Base-by-base conservation (phyloP, 164 flowering plant species). In the Akebia trifoliata region DNA sequence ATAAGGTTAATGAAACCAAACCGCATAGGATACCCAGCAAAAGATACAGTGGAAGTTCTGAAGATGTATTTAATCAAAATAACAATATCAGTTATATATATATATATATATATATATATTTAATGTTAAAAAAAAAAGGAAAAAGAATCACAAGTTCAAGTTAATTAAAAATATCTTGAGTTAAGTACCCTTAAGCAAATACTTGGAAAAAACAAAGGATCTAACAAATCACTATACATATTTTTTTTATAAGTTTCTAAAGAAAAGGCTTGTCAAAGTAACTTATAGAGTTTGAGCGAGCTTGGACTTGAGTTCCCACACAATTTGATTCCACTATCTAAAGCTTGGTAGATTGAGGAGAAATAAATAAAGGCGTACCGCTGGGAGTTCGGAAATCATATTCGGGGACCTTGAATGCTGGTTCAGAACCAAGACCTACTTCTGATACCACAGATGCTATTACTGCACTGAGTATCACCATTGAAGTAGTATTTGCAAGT, bases 11-110 rank as follows among this genome's bases (percentile, higher is more conserved):
- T 9, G 95, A 86, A 26, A 92, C 89, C 77, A 92, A 59, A 56
- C 98, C 98, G 50, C 96, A 92, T 22, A 92, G 66, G 37, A 80
- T 49, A 47, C 98, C 98, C 82, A 92, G 74, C 77, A 86, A 69
- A 55, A 92, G 89, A 80, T 92, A 92, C 54, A 92, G 72, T 8
- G 96, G 98, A 43, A 92, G 96, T 70, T 92, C 98, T 92, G 88
- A 49, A 84, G 72, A 62, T 34, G 32, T 49, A 48, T 60, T 18
- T 26, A 60, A 66, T 17, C 10, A 51, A 21, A 50, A 45, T 60
- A 47, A 40, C 8, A 56, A 29, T n/a, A 63, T 32, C 20, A 53
- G 37, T n/a, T n/a, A n/a, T n/a, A n/a, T n/a, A n/a, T n/a, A n/a
- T n/a, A n/a, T n/a, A n/a, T n/a, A n/a, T n/a, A n/a, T n/a, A n/a